phyloP scores from a whole-genome alignment of 2,329 filamentous ascomycete species.

The Fusarium azukiicola region DNA sequence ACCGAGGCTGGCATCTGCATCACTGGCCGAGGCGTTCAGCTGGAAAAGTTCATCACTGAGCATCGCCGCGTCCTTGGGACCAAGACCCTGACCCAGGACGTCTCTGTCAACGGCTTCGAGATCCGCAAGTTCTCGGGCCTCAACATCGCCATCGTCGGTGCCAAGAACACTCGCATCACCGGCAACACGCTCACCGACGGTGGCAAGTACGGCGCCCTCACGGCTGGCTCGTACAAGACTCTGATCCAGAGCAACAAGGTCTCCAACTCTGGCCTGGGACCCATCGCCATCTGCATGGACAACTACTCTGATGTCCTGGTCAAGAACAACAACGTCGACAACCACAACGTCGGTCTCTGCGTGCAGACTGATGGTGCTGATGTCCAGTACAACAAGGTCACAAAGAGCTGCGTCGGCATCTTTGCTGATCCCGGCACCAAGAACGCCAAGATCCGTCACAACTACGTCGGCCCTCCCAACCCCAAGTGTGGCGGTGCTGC shows the following conservation, averaged over 20 bases:
- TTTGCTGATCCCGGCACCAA: slow-evolving; percentile 59
- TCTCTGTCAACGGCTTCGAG: slow-evolving; percentile 59
- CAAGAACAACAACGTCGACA: slow-evolving; percentile 56
- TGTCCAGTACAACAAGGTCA: slow-evolving; percentile 59
- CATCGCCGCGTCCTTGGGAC: slow-evolving; percentile 57
- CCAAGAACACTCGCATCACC: slow-evolving; percentile 47
- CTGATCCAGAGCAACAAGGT: slow-evolving; percentile 55
- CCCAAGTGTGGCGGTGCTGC: slow-evolving; percentile 39
- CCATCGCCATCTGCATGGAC: slow-evolving; percentile 62
- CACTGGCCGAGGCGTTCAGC: slow-evolving; percentile 53
- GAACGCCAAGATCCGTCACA: slow-evolving; percentile 55
- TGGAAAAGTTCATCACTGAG: slow-evolving; percentile 53
- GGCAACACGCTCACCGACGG: slow-evolving; percentile 47
- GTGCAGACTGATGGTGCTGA: slow-evolving; percentile 59
- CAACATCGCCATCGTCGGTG: slow-evolving; percentile 62
- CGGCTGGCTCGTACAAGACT: slow-evolving; percentile 59
- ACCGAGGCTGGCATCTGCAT: slow-evolving; percentile 61
- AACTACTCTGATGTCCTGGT: slow-evolving; percentile 56
- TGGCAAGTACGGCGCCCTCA: slow-evolving; percentile 59
- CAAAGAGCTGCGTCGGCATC: slow-evolving; percentile 55
- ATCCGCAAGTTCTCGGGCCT: slow-evolving; percentile 59
- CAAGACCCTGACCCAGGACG: slow-evolving; percentile 52
- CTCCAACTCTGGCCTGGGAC: slow-evolving; percentile 36
- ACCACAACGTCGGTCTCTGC: slow-evolving; percentile 59
- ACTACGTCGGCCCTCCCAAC: slow-evolving; percentile 50